phyloP scores from a whole-genome alignment of 192 early-diverging fungal genomes.

The Helicostylum pulchrum region DNA sequence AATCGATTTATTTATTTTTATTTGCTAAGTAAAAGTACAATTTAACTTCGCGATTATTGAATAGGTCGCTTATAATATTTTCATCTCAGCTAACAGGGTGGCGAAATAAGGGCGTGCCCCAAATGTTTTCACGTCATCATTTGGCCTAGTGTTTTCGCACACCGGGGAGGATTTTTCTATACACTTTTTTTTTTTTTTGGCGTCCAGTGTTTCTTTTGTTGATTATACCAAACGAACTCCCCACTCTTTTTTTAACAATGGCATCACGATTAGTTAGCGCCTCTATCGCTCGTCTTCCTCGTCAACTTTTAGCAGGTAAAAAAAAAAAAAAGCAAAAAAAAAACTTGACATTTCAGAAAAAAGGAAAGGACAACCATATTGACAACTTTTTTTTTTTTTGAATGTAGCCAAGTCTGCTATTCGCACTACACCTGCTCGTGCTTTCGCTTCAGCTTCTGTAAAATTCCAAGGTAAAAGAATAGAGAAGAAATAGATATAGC shows the following conservation, averaged over 20 bases:
- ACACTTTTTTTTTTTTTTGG: no score
- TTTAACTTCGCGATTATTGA: no score
- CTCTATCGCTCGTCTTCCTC: neutral
- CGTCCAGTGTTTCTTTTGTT: no score
- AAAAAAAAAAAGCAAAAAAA: neutral
- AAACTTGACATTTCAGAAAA: neutral
- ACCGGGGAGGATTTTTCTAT: no score
- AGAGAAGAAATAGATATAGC: neutral
- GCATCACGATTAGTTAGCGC: slow-evolving; percentile 15
- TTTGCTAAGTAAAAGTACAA: no score
- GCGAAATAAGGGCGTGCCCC: no score
- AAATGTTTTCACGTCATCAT: no score
- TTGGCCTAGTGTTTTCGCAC: no score
- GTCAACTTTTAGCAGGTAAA: slow-evolving; percentile 15
- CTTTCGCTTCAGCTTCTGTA: slow-evolving; percentile 13
- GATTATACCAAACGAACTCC: slow-evolving; percentile 7
- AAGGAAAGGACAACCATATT: neutral
- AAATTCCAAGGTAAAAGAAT: slow-evolving; percentile 22
- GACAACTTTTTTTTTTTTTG: neutral
- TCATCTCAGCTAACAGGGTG: no score
- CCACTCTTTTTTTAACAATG: slow-evolving; percentile 12
- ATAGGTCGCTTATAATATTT: no score
- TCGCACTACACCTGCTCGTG: slow-evolving; percentile 17
- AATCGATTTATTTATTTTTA: no score
- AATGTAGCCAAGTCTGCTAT: slow-evolving; percentile 18